Conservation (phyloP, 148 eudicot genomes). For the Fagopyrum esculentum region DNA sequence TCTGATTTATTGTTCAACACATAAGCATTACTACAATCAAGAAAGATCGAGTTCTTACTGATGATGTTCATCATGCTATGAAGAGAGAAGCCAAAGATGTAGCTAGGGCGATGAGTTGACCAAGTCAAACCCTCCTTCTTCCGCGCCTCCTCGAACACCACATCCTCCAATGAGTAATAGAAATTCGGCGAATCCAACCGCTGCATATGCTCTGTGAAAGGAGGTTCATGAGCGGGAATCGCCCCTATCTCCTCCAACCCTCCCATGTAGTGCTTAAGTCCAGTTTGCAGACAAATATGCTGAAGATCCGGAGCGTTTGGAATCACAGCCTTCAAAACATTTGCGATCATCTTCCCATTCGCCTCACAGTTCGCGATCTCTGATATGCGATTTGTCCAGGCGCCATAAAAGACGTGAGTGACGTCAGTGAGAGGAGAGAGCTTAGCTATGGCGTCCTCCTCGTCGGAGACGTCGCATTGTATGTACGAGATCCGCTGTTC, state of each 20-base stretch:
- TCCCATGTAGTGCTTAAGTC: slow-evolving; percentile 25
- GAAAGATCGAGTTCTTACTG: slow-evolving; percentile 9
- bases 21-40: not conserved
- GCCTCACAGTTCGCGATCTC: slow-evolving; percentile 26
- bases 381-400: slow-evolving; percentile 21
- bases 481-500: slow-evolving; percentile 14
- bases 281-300: slow-evolving; percentile 32
- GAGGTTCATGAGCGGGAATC: slow-evolving; percentile 21
- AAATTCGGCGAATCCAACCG: slow-evolving; percentile 27
- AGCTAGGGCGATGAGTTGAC: slow-evolving; percentile 26
- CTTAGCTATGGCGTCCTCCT: slow-evolving; percentile 17
- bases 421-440: slow-evolving; percentile 29
- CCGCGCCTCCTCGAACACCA: slow-evolving; percentile 19
- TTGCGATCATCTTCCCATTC: slow-evolving; percentile 27
- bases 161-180: slow-evolving; percentile 31
- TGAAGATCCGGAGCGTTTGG: slow-evolving; percentile 20
- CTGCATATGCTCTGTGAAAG: slow-evolving; percentile 30
- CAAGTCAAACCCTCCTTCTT: slow-evolving; percentile 27
- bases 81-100: slow-evolving; percentile 36
- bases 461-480: slow-evolving; percentile 31
- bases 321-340: slow-evolving; percentile 24
- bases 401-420: slow-evolving; percentile 32
- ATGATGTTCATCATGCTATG: slow-evolving; percentile 31
- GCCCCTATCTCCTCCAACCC: slow-evolving; percentile 17
- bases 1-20: too few relatives aligned